phyloP scores from a whole-genome alignment of 2,329 filamentous ascomycete genomes.

The Claviceps citrina region DNA sequence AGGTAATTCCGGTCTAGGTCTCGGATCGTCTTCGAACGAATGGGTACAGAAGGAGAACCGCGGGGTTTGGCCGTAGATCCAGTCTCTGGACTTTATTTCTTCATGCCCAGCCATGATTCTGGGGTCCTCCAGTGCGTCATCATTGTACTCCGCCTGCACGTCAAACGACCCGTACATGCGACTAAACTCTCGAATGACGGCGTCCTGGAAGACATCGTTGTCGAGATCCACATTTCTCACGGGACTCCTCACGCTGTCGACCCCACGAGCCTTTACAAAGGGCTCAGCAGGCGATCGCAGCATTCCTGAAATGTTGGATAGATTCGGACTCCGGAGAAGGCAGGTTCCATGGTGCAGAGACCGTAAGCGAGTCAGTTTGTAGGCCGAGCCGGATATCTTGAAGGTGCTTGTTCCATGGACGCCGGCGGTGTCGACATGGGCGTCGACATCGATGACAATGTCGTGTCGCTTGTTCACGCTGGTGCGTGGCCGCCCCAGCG shows the following conservation, averaged over 20 bases:
- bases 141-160: slow-evolving; percentile 28
- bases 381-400: slow-evolving; percentile 89
- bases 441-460: slow-evolving; percentile 54
- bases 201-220: slow-evolving; percentile 30
- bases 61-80: slow-evolving; percentile 77
- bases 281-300: slow-evolving; percentile 63
- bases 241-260: slow-evolving; percentile 77
- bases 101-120: slow-evolving; percentile 28
- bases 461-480: slow-evolving; percentile 85
- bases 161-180: slow-evolving; percentile 43
- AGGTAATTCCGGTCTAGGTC: slow-evolving; percentile 36
- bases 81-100: slow-evolving; percentile 41
- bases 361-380: slow-evolving; percentile 70
- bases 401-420: slow-evolving; percentile 24
- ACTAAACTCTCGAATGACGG: slow-evolving; percentile 50
- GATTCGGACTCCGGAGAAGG: slow-evolving; percentile 61
- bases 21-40: slow-evolving; percentile 41
- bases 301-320: slow-evolving; percentile 51
- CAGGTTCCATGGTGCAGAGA: slow-evolving; percentile 90
- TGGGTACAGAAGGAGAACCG: slow-evolving; percentile 58
- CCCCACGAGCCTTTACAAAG: slow-evolving; percentile 67
- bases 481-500: slow-evolving; percentile 41
- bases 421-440: slow-evolving; percentile 18
- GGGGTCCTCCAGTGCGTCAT: slow-evolving; percentile 30
- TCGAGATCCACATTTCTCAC: slow-evolving; percentile 61